Evolutionary conservation across 176 grass and related monocot species (phyloP), one percentile per base, ranked within the genome.

Genomic region (Rhynchospora breviuscula): DNA sequence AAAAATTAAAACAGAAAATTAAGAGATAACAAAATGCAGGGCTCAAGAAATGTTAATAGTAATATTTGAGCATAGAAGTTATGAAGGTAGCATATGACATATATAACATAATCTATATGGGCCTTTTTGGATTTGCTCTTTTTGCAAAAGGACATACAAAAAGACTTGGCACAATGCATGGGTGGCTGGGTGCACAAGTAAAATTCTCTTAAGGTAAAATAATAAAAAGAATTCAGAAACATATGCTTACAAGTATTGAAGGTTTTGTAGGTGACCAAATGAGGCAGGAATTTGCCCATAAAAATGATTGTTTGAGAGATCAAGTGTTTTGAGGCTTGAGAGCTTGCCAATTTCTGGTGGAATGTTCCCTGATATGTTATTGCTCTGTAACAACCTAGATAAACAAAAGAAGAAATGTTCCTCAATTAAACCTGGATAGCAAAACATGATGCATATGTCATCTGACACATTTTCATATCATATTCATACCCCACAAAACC

Each of bases 371-470:
- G 86, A 85, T 81, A 99, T 93, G 80, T 95, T 83, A 83, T 99
- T 99, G 88, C 91, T 95, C 83, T 99, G 93, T 82, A 99, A 87
- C 52, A 93, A 84, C 4, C 96, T 99, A 67, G 53, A 90, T 43
- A n/a, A 54, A 73, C 22, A 10, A 64, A 84, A 35, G 51, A 17
- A 65, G 10, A 56, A 79, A 18, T 64, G 77, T 15, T 21, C 52
- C 56, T 8, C 10, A 44, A 61, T 79, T 84, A 78, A 46, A 76
- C 53, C 60, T 61, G 35, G 63, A 62, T 15, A 52, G 25, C 10
- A 21, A 72, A 81, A 52, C 71, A 75, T 75, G 8, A 52, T 23
- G 25, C 26, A 29, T 14, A 77, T 77, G 12, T 10, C 48, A 54
- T 15, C 4, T 7, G 29, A 9, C 10, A 78, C 51, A 78, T 29